Conservation (phyloP, 192 early-diverging fungal genomes). For the Dispira simplex region DNA sequence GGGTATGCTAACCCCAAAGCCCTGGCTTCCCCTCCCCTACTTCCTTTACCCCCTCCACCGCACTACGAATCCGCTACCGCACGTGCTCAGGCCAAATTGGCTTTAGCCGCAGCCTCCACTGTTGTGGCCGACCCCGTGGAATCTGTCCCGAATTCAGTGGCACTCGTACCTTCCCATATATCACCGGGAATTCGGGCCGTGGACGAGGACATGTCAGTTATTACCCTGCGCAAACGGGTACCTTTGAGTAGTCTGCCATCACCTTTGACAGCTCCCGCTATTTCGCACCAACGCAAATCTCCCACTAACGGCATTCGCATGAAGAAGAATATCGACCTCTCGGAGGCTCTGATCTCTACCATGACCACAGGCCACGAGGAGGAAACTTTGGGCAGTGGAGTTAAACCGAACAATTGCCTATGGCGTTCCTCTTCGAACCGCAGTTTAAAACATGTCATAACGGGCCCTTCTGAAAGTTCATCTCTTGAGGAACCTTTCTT, state of each 20-base stretch:
- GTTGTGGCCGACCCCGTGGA: no score
- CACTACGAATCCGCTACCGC: neutral
- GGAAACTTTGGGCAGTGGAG: neutral
- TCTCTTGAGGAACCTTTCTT: no score
- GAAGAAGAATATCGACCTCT: neutral
- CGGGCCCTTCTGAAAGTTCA: no score
- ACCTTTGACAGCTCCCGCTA: neutral
- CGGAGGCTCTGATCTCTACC: neutral
- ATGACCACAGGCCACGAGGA: neutral
- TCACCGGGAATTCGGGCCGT: no score
- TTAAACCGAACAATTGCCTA: neutral
- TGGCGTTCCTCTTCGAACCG: neutral
- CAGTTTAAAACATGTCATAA: no score
- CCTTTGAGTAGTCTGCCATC: slow-evolving; percentile 6
- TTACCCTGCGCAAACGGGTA: slow-evolving; percentile 8
- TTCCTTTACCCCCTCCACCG: neutral
- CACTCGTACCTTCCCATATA: no score
- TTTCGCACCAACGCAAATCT: neutral
- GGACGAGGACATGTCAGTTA: slow-evolving; percentile 1
- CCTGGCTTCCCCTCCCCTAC: neutral
- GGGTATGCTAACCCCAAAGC: neutral
- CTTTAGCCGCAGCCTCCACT: no score
- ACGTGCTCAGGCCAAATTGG: no score
- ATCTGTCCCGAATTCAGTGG: no score
- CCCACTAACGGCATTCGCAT: neutral